Evolutionary conservation across 2,329 filamentous ascomycete species (phyloP), one percentile per base, ranked within the genome.

Genomic region (Cytospora piceicola): DNA sequence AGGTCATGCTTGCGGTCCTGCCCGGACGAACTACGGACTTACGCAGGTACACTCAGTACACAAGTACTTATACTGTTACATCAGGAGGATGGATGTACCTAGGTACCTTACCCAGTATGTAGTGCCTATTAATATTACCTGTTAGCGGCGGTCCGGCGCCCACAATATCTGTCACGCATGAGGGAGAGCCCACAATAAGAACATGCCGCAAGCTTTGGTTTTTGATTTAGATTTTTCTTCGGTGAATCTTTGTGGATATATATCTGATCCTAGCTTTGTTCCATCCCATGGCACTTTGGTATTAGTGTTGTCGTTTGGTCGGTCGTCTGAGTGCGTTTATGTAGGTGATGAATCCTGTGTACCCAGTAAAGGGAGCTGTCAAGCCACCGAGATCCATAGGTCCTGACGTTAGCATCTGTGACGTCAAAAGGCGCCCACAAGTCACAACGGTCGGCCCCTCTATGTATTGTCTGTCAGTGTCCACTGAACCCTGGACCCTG

Each of bases 1-100:
- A 65, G 63, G 59, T 65, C 63, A 65, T 65, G 2, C 57, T 30
- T 8, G 39, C 63, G 62, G 56, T 11, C 57, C 22, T 15, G 24
- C 29, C 39, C 42, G 24, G 39, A 59, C 39, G 6, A 42, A 42
- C 39, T 42, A 42, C 39, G 20, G 15, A 42, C 39, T 1, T 42
- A 42, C 15, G 7, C 20, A 42, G 20, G 39, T 42, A 4, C 34
- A 15, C 27, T 29, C 27, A 12, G 34, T 36, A 12, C 32, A 36
- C 7, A 3, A 42, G 4, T 42, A 20, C 36, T 42, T 20, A 4
- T 12, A 39, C 32, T 36, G 39, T 42, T 42, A 42, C 39, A n/a
- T n/a, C 15, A 36, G 11, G 15, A 4, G 34, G 14, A 42, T 42
- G 39, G 20, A 42, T 15, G n/a, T n/a, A n/a, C n/a, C n/a, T n/a